Evolutionary conservation across 768 basidiomycete species (phyloP).

Genomic region (Lactifluus pinguis): DNA sequence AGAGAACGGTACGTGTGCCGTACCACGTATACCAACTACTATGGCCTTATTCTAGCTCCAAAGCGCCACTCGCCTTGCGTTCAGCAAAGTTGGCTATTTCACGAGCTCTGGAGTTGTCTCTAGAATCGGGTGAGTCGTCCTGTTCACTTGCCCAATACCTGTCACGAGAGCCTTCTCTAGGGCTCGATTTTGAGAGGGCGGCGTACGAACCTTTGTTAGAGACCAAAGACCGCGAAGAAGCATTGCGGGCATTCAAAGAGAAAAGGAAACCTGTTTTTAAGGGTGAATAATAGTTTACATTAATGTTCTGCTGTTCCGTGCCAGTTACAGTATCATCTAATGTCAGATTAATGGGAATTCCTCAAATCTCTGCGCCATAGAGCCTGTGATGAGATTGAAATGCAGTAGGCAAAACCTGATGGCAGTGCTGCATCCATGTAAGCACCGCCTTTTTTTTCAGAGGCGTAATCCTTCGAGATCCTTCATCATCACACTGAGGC

Average conservation of each 20-base stretch:
- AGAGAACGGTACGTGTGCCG: constrained; percentile 46
- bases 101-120: constrained; percentile 63
- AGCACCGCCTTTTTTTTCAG: constrained; percentile 39
- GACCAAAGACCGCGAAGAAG: constrained; percentile 72
- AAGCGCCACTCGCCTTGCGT: constrained; percentile 80
- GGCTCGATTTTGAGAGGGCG: constrained; percentile 87
- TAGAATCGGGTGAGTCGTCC: constrained; percentile 56
- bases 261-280: constrained; percentile 72
- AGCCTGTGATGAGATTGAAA: constrained; percentile 35
- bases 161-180: constrained; percentile 27
- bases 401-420: constrained; percentile 32
- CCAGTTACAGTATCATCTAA: not conserved
- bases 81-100: constrained; percentile 84
- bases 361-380: constrained; percentile 25
- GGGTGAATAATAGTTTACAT: constrained; percentile 48
- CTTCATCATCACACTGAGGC: constrained; percentile 81
- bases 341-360: not conserved
- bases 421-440: constrained; percentile 50
- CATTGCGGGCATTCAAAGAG: constrained; percentile 77
- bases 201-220: constrained; percentile 75
- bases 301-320: not conserved
- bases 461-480: constrained; percentile 64
- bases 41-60: not conserved
- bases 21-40: not conserved
- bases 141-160: not conserved